Conservation (phyloP, 208 protist species). For the Trypanosomatidae sp. region DNA sequence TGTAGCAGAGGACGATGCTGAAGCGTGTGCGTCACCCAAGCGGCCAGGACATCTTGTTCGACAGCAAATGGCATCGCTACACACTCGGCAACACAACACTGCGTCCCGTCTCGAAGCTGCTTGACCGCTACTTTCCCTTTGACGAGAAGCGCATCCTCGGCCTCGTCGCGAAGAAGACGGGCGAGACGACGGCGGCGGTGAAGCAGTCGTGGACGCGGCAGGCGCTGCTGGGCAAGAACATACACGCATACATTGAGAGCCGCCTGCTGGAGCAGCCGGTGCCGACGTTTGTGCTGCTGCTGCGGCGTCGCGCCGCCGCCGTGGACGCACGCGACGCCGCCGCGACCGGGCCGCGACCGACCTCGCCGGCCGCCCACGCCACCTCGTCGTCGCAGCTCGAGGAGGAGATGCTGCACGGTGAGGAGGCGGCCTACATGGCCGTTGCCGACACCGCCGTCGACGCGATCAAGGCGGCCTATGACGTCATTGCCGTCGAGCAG, state of each 20-base stretch:
- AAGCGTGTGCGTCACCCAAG: conserved; percentile 41
- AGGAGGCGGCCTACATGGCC: conserved; percentile 47
- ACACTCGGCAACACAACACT: conserved; percentile 37
- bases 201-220: conserved; percentile 50
- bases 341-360: neutral
- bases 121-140: conserved; percentile 80
- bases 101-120: conserved; percentile 67
- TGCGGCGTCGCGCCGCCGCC: conserved; percentile 11
- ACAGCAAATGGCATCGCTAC: conserved; percentile 78
- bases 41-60: conserved; percentile 51
- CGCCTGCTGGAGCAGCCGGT: conserved; percentile 45
- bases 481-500: conserved; percentile 55
- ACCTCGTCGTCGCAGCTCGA: conserved; percentile 5
- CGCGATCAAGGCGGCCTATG: conserved; percentile 23
- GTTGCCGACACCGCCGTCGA: conserved; percentile 51
- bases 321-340: too few relatives aligned
- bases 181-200: conserved; percentile 30
- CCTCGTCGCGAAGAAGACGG: conserved; percentile 56
- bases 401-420: conserved; percentile 49
- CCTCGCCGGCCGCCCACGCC: conserved; percentile 5
- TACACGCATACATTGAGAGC: conserved; percentile 79
- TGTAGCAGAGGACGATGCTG: conserved; percentile 1
- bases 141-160: conserved; percentile 53
- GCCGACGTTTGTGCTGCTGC: conserved; percentile 38
- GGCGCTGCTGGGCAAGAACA: conserved; percentile 81